A percentile compares a stretch with the other conserved stretches of the same genome.
phyloP scores from a whole-genome alignment of 2,329 filamentous ascomycete genomes.

The Coniochaeta sp. region DNA sequence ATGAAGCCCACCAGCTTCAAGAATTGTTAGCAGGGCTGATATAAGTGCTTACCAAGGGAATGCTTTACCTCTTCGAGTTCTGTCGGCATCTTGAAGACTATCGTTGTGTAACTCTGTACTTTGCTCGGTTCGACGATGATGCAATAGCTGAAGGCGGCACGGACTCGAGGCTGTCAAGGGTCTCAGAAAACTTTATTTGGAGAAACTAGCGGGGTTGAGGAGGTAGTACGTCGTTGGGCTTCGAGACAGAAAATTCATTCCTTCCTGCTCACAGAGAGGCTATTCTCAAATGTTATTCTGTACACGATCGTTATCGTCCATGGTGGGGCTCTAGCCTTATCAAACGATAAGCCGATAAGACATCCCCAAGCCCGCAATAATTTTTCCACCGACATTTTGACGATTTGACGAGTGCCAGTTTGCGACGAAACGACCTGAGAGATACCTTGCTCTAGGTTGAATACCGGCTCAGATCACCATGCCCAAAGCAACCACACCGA shows the following conservation, averaged over 20 bases:
- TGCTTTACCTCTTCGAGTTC: neutral
- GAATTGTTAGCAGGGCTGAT: neutral
- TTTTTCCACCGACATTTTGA: neutral
- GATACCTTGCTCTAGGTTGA: neutral
- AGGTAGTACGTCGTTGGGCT: too few species aligned
- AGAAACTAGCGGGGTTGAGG: neutral
- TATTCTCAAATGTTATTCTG: neutral
- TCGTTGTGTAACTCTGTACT: neutral
- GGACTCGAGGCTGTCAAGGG: slow-evolving; percentile 2
- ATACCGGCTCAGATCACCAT: slow-evolving; percentile 41
- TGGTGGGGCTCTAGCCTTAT: neutral
- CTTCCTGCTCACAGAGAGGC: too few species aligned
- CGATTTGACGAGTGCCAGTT: neutral
- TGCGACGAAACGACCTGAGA: neutral
- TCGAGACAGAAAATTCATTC: neutral
- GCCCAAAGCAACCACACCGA: slow-evolving; percentile 68
- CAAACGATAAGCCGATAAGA: neutral
- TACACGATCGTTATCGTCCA: neutral
- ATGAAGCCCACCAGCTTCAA: slow-evolving; percentile 84
- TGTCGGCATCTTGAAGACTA: slow-evolving; percentile 46
- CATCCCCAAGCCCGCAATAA: neutral
- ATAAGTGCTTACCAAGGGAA: neutral
- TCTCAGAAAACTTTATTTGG: neutral
- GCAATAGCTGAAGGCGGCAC: neutral
- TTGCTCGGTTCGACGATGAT: neutral